A percentile compares a stretch with the other conserved stretches of the same genome.
Evolutionary conservation across 257 asterid species (phyloP).

Genomic region (Pogostemon cablin): DNA sequence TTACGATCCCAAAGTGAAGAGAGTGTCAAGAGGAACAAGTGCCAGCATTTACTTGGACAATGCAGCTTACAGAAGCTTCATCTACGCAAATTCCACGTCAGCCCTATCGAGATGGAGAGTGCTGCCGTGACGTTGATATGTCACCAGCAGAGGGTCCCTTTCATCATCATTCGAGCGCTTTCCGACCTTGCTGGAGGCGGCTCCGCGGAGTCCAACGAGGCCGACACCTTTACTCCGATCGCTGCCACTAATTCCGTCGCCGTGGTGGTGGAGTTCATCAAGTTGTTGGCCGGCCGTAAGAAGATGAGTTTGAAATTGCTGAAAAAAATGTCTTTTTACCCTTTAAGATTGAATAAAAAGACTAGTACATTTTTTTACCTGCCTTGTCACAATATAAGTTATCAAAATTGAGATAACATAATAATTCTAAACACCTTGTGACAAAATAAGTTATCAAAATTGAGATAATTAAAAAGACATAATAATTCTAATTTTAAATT

Average conservation of each 20-base stretch:
- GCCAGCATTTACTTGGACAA: constrained; percentile 58
- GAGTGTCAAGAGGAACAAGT: constrained; percentile 45
- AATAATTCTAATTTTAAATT: too few species aligned
- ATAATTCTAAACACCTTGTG: too few species aligned
- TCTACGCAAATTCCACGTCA: constrained; percentile 34
- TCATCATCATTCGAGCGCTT: constrained; percentile 54
- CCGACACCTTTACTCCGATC: constrained; percentile 42
- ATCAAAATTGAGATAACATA: too few species aligned
- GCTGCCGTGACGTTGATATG: constrained; percentile 58
- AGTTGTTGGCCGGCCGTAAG: constrained; percentile 19
- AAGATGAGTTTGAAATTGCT: too few species aligned
- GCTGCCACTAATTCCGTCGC: constrained; percentile 53
- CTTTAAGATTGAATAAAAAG: too few species aligned
- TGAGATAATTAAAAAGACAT: too few species aligned
- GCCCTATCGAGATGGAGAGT: constrained; percentile 61
- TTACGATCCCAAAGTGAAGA: constrained; percentile 38
- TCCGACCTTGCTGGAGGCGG: constrained; percentile 71
- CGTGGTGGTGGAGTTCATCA: constrained; percentile 51
- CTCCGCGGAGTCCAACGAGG: constrained; percentile 48
- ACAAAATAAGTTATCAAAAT: too few species aligned
- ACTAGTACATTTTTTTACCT: too few species aligned
- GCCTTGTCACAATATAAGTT: too few species aligned
- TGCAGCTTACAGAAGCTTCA: constrained; percentile 48
- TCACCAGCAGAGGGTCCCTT: constrained; percentile 53
- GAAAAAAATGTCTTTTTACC: too few species aligned